Evolutionary conservation across 2,329 filamentous ascomycete genomes (phyloP), one percentile per base, ranked within the genome.

Genomic region (Fusarium lyarnte): DNA sequence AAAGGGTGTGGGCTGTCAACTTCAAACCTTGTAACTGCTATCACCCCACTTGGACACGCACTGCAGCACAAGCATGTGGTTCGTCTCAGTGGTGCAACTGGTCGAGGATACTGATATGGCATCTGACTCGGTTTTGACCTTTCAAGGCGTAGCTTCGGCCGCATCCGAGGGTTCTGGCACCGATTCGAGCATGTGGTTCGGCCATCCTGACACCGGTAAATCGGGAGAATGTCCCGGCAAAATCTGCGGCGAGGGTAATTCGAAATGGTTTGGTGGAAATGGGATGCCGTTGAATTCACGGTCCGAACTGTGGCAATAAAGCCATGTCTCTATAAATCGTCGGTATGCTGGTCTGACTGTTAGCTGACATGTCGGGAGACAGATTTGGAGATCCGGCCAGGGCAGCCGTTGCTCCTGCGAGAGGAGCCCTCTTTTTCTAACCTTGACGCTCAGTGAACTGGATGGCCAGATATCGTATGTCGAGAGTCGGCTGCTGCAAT

Each of bases 371-470:
- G 38, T 66, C 49, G 49, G 27, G 52, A 65, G 61, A 52, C 21
- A 63, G 70, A 45, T 39, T 68, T 66, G n/a, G 29, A 49, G 49
- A 35, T 39, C 55, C 16, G 46, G 65, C 45, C 54, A 58, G 39
- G 51, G 46, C 49, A 63, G 72, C 60, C 61, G 57, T 42, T 43
- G 31, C 52, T 51, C 46, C 46, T 25, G 29, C 47, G 31, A 47
- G 31, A 42, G 36, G 41, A 51, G 33, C 23, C 14, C 19, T 57
- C 45, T 52, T 33, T 52, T 39, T 58, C 55, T 77, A 78, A 87
- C 86, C 86, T 73, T 85, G 82, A 33, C 82, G 79, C 46, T 83
- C 81, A 45, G 83, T 86, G 70, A 87, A 87, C 58, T 87, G 85
- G 46, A 87, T 82, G 10, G 84, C 84, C 33, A 87, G 79, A 75